Evolutionary conservation across 2,329 filamentous ascomycete genomes (phyloP), one percentile per base, ranked within the genome.

Genomic region (Colletotrichum sp.): DNA sequence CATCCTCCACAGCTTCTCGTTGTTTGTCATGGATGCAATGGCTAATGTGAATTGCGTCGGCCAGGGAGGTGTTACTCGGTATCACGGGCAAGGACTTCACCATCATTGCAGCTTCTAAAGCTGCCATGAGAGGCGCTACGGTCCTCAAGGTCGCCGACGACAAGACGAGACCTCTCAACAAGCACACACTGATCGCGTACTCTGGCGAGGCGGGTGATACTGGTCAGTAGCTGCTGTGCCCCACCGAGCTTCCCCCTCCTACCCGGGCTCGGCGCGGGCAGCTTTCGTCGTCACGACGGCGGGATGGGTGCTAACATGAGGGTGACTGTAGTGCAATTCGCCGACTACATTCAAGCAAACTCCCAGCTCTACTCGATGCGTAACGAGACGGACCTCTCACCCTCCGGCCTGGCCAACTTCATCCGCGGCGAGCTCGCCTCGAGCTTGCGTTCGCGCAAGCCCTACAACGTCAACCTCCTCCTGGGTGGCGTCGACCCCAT

Each of bases 51-150:
- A 66, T 57, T 51, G 57, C 57, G 62, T 58, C 54, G 47, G 64
- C 24, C 75, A 98, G 96, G 97, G 97, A 99, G 92, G 95, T 98
- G 84, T 91, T 99, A 83, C 91, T 99, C 80, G 97, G 97, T 82
- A 98, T 99, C 85, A 98, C 96, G 74, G 97, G 97, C 88, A 98
- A 98, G 90, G 97, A 99, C 91, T 99, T 98, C 86, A 97, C 96
- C 87, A 92, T 99, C 90, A 93, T 99, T 84, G 97, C 95, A 81
- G 95, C 97, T 80, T 98, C 96, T 76, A 98, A 99, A 89, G 97
- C 97, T 83, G 95, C 96, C 81, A 98, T 98, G 96, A 93, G 97
- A 88, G 97, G 97, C 81, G 95, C 95, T 77, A 98, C 96, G 74
- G 94, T 99, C 84, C 93, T 99, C 83, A 99, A 99, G 87, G 91